phyloP scores from a whole-genome alignment of 2,329 filamentous ascomycete genomes.

The Macrophomina pseudophaseolina region DNA sequence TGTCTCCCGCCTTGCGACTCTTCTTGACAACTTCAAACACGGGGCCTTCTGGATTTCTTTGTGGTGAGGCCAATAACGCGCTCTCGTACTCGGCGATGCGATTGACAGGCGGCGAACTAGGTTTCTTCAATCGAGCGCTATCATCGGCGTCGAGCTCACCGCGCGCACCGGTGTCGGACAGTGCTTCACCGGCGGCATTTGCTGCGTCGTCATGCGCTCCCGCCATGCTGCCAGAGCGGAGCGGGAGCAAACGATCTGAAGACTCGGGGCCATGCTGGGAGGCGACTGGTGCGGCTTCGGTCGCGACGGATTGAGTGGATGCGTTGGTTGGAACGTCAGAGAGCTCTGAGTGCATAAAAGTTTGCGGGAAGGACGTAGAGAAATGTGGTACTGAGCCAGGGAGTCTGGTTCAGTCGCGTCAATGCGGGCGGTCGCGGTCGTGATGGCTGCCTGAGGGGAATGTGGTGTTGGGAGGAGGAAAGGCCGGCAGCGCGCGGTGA shows the following conservation, averaged over 20 bases:
- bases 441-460: slow-evolving; percentile 3
- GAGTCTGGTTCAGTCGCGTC: slow-evolving; percentile 25
- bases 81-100: slow-evolving; percentile 63
- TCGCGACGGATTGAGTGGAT: slow-evolving; percentile 45
- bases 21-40: slow-evolving; percentile 60
- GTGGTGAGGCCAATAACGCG: slow-evolving; percentile 46
- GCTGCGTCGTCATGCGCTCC: slow-evolving; percentile 27
- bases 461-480: not conserved
- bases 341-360: slow-evolving; percentile 71
- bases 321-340: slow-evolving; percentile 55
- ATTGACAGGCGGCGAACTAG: slow-evolving; percentile 52
- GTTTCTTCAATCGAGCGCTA: slow-evolving; percentile 43
- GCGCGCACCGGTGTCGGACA: slow-evolving; percentile 31
- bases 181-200: slow-evolving; percentile 28
- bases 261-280: slow-evolving; percentile 65
- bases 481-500: slow-evolving; percentile 5
- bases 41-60: slow-evolving; percentile 49
- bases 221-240: slow-evolving; percentile 35
- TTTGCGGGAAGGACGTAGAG: slow-evolving; percentile 30
- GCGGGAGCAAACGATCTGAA: slow-evolving; percentile 52
- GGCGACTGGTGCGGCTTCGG: slow-evolving; percentile 41
- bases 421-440: slow-evolving; percentile 8
- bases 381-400: slow-evolving; percentile 26
- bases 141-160: slow-evolving; percentile 30
- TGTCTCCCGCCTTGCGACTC: slow-evolving; percentile 49